Base-by-base conservation (phyloP, 1,139 yeast genomes). In the Petasospora rhodanensis region DNA sequence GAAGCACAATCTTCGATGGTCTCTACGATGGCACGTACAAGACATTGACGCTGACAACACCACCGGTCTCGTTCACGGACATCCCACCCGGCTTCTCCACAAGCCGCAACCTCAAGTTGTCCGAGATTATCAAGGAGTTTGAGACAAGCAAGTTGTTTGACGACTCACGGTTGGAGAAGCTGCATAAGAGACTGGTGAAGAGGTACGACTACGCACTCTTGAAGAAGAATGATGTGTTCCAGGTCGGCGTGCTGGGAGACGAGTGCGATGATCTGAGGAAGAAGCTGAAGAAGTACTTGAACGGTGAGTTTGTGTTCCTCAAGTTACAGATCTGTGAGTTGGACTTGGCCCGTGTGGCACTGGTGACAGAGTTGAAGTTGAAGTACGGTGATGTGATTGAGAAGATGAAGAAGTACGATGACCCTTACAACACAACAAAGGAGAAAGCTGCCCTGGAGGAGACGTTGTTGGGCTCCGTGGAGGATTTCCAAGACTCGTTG, bases 311-410 rank as follows among this genome's bases (percentile, higher is more conserved):
- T 21, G 15, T 26, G 4, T 14, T 20, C 13, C 7, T 24, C 14
- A 29, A 28, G 16, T 22, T 36, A n/a, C 29, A 30, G 24, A 22
- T 32, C 9, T 32, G 40, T 25, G 34, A 32, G 21, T 24, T 36
- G 27, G 36, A 36, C 11, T 32, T 36, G 26, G 35, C 36, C 18
- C 16, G 14, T n/a, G 15, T 36, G 13, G 34, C 24, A 6, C 29
- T 29, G 34, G 31, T 16, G 5, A 19, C 12, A 17, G 30, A 27
- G 18, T 27, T 32, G 25, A 29, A 29, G 22, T 14, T 22, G 18
- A 15, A 15, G 4, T 36, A 32, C 12, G 26, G 18, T 7, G 8
- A 9, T 7, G 14, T 36, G 8, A 24, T 36, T 14, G 16, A n/a
- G 13, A 3, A 14, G 6, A 19, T 28, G 6, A 19, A 20, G 11